Conservation (phyloP, 2,329 filamentous ascomycete genomes). For the Penicillium sp. region DNA sequence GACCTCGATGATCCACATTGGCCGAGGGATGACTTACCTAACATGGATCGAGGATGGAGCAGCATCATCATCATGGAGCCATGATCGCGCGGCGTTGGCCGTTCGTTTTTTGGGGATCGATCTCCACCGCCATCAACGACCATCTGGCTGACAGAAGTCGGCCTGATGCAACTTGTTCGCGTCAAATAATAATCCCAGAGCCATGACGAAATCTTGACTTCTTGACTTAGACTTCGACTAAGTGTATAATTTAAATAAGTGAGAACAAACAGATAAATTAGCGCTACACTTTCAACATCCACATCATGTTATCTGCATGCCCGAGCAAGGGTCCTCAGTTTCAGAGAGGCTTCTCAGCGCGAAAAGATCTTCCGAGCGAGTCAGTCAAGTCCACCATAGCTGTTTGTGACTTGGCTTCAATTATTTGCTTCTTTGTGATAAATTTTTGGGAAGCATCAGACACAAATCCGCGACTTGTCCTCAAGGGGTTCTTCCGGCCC, state of each 20-base stretch:
- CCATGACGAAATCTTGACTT: not conserved
- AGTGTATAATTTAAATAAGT: no score
- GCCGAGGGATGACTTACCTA: conserved; percentile 22
- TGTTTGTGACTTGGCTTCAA: not conserved
- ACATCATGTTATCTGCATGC: not conserved
- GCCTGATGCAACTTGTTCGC: not conserved
- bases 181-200: not conserved
- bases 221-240: no score
- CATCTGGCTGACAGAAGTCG: not conserved
- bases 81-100: not conserved
- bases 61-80: not conserved
- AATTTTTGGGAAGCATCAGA: not conserved
- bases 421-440: not conserved
- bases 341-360: not conserved
- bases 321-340: not conserved
- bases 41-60: conserved; percentile 8
- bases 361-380: not conserved
- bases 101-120: not conserved
- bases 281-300: not conserved
- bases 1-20: conserved; percentile 19
- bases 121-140: not conserved
- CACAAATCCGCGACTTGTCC: not conserved
- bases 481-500: not conserved
- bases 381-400: not conserved
- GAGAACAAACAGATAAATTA: not conserved